Evolutionary conservation across 2,329 filamentous ascomycete species (phyloP).

Genomic region (Hypoxylon sp.): DNA sequence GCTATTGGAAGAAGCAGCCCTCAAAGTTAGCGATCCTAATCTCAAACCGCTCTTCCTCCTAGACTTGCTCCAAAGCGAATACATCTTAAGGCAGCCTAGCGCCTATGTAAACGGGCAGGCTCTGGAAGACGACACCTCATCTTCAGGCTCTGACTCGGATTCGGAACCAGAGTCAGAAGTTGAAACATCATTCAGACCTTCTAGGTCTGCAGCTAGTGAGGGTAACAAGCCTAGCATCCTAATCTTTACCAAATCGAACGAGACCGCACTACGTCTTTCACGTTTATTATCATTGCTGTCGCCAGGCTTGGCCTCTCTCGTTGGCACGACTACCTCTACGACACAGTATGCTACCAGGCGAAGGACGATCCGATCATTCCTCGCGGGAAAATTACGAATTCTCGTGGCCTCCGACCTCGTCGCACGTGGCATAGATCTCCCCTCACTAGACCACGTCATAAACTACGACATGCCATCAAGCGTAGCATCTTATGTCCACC

Average conservation of each 20-base stretch:
- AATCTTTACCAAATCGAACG: constrained; percentile 91
- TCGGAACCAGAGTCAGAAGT: constrained; percentile 46
- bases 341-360: constrained; percentile 75
- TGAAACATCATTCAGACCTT: constrained; percentile 26
- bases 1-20: constrained; percentile 68
- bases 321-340: constrained; percentile 79
- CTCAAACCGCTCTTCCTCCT: constrained; percentile 88
- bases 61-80: constrained; percentile 69
- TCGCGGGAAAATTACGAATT: constrained; percentile 68
- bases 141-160: constrained; percentile 46
- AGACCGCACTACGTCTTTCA: constrained; percentile 84
- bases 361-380: constrained; percentile 73
- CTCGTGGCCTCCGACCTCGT: constrained; percentile 94
- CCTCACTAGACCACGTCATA: constrained; percentile 80
- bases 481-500: constrained; percentile 85
- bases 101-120: constrained; percentile 21
- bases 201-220: constrained; percentile 3
- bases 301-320: constrained; percentile 61
- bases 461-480: constrained; percentile 92
- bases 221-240: constrained; percentile 60
- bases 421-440: constrained; percentile 86
- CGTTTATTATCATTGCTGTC: constrained; percentile 76
- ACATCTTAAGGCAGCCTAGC: constrained; percentile 50
- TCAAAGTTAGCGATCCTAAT: constrained; percentile 72
- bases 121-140: constrained; percentile 47